Conservation (phyloP, 192 early-diverging fungal genomes). For the Coemansia sp. region DNA sequence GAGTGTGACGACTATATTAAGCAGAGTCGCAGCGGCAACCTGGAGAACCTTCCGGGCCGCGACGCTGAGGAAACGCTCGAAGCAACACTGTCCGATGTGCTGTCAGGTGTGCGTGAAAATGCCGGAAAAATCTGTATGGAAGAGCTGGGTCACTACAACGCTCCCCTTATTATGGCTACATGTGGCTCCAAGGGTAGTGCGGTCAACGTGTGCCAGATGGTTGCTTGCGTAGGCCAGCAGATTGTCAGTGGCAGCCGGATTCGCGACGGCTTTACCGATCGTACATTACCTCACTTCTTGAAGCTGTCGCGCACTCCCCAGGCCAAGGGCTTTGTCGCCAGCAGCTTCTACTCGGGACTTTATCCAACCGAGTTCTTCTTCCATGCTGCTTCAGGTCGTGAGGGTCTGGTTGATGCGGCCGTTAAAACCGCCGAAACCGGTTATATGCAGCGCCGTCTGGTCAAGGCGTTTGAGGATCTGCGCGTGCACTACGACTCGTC, state of each 20-base stretch:
- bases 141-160: conserved; percentile 93
- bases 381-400: conserved; percentile 98
- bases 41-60: conserved; percentile 85
- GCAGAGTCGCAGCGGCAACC: conserved; percentile 63
- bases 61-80: conserved; percentile 88
- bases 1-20: conserved; percentile 83
- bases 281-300: conserved; percentile 94
- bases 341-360: conserved; percentile 95
- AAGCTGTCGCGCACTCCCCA: conserved; percentile 89
- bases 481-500: conserved; percentile 93
- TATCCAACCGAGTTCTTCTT: conserved; percentile 97
- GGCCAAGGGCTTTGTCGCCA: conserved; percentile 97
- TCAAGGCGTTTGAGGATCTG: conserved; percentile 97
- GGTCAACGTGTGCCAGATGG: conserved; percentile 99
- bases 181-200: conserved; percentile 98
- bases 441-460: conserved; percentile 94
- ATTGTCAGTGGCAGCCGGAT: conserved; percentile 97
- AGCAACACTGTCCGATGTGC: conserved; percentile 77
- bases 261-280: conserved; percentile 94
- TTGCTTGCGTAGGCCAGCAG: conserved; percentile 99
- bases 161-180: conserved; percentile 97
- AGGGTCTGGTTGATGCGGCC: conserved; percentile 99
- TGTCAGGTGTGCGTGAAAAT: conserved; percentile 87
- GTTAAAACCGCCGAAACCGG: conserved; percentile 99
- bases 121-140: conserved; percentile 88